phyloP scores from a whole-genome alignment of 2,329 filamentous ascomycete species.

The Thelonectria discophora region DNA sequence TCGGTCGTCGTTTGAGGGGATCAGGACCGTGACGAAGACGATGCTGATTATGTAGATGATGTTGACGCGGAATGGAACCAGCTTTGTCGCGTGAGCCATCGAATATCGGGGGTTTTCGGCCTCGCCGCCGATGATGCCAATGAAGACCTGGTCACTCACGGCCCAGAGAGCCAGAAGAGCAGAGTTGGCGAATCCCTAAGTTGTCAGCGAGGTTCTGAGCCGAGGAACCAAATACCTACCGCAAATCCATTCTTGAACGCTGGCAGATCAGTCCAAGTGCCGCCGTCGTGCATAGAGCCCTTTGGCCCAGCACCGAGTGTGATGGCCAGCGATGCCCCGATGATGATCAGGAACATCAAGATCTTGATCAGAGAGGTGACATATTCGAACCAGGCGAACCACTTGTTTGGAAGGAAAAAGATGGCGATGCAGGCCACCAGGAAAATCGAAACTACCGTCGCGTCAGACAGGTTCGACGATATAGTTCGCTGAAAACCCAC shows the following conservation, averaged over 20 bases:
- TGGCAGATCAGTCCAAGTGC: constrained; percentile 4
- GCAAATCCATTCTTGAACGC: constrained; percentile 17
- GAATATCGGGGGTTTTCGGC: constrained; percentile 28
- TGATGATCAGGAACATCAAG: constrained; percentile 14
- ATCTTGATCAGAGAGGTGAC: constrained; percentile 20
- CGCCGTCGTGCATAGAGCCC: constrained; percentile 10
- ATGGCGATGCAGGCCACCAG: constrained; percentile 3
- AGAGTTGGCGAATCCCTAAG: constrained; percentile 32
- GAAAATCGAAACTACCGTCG: constrained; percentile 23
- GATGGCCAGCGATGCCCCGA: constrained; percentile 6
- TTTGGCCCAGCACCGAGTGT: constrained; percentile 15
- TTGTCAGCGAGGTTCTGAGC: neutral
- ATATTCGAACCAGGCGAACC: constrained; percentile 18
- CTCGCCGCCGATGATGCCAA: constrained; percentile 36
- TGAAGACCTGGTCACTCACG: constrained; percentile 36
- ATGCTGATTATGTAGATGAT: constrained; percentile 31
- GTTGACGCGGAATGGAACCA: constrained; percentile 32
- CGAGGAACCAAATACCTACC: too few species aligned
- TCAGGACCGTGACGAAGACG: constrained; percentile 29
- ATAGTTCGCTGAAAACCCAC: too few species aligned
- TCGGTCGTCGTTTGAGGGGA: constrained; percentile 27
- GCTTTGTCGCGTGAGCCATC: constrained; percentile 32
- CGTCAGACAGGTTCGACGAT: too few species aligned
- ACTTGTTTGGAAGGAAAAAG: constrained; percentile 17
- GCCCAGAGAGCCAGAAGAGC: constrained; percentile 33